phyloP scores from a whole-genome alignment of 2,329 filamentous ascomycete species.

The Bimuria novae-zelandiae region DNA sequence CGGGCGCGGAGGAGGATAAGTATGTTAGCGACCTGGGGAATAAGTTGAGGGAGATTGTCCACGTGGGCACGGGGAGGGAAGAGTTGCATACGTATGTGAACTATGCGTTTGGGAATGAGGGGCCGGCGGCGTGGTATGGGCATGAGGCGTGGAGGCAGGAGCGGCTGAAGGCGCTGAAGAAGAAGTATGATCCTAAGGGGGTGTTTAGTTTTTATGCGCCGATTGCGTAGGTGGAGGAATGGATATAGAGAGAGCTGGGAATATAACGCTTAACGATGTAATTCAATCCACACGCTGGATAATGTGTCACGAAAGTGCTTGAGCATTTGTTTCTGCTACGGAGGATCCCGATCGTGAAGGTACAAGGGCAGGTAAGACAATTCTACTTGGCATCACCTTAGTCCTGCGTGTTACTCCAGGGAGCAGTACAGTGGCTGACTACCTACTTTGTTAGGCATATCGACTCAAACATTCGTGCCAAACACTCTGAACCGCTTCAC shows the following conservation, averaged over 20 bases:
- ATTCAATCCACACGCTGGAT: no score
- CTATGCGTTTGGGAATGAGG: constrained; percentile 41
- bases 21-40: constrained; percentile 21
- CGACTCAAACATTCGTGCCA: constrained; percentile 57
- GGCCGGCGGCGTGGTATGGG: constrained; percentile 36
- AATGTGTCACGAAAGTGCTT: no score
- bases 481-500: constrained; percentile 85
- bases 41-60: constrained; percentile 24
- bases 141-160: constrained; percentile 38
- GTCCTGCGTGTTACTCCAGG: no score
- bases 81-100: constrained; percentile 41
- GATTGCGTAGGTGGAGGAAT: no score
- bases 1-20: constrained; percentile 11
- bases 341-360: no score
- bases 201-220: constrained; percentile 39
- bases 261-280: no score
- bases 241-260: no score
- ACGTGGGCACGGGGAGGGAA: constrained; percentile 21
- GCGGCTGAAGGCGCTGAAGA: constrained; percentile 38
- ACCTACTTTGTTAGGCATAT: no score
- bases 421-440: no score
- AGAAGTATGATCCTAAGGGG: constrained; percentile 39
- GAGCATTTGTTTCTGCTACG: no score
- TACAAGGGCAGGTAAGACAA: no score
- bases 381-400: no score